phyloP scores from a whole-genome alignment of 2,329 filamentous ascomycete genomes.

The Xylaria sp. region DNA sequence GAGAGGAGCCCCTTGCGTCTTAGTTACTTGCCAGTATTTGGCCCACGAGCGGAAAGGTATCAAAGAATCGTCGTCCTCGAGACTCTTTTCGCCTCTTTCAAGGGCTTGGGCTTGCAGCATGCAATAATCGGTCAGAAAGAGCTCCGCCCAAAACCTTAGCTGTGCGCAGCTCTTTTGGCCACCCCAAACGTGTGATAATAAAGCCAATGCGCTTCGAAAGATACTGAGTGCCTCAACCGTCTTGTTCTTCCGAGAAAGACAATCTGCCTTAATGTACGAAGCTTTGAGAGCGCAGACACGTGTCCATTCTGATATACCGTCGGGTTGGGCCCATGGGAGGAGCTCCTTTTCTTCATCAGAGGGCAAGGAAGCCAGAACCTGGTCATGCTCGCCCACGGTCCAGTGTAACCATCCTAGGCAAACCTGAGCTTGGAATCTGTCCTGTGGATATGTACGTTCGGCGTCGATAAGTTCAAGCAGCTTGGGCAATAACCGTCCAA shows the following conservation, averaged over 20 bases:
- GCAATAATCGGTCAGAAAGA: conserved; percentile 79
- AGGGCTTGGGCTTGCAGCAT: conserved; percentile 73
- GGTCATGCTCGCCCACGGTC: conserved; percentile 74
- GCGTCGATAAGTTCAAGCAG: conserved; percentile 68
- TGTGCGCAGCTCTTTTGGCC: conserved; percentile 69
- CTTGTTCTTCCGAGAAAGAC: conserved; percentile 62
- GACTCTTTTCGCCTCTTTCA: conserved; percentile 61
- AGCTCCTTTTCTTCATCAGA: conserved; percentile 68
- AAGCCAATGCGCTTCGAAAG: conserved; percentile 73
- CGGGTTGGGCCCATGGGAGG: conserved; percentile 62
- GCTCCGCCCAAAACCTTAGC: conserved; percentile 81
- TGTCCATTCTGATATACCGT: conserved; percentile 77
- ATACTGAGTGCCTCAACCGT: conserved; percentile 71
- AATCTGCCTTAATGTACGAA: conserved; percentile 79
- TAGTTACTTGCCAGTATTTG: conserved; percentile 70
- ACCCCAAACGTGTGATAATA: conserved; percentile 65
- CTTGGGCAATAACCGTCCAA: conserved; percentile 59
- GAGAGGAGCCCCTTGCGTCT: conserved; percentile 56
- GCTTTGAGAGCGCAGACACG: conserved; percentile 83
- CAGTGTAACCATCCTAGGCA: conserved; percentile 89
- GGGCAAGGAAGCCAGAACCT: conserved; percentile 72
- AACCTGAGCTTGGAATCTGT: conserved; percentile 81
- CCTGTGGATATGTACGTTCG: conserved; percentile 65
- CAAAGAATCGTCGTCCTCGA: conserved; percentile 65
- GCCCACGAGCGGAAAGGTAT: conserved; percentile 75